Conservation (phyloP, 2,329 filamentous ascomycete species). For the Hymenoscyphus albidus region DNA sequence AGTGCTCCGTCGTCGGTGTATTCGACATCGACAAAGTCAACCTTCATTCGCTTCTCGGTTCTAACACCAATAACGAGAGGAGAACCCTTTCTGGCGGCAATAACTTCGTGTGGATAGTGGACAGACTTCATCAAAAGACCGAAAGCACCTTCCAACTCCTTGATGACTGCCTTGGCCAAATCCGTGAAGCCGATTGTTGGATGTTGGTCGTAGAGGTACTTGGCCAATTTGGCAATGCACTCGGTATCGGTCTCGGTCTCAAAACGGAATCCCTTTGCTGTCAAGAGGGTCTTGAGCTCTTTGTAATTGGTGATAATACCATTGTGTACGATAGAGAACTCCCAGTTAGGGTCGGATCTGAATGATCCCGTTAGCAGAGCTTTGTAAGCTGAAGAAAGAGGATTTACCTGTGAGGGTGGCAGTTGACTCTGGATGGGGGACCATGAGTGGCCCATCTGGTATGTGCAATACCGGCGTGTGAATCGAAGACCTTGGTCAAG, state of each 20-base stretch:
- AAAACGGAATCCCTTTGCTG: conserved; percentile 94
- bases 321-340: conserved; percentile 98
- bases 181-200: conserved; percentile 93
- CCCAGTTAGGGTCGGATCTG: conserved; percentile 90
- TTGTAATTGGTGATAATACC: conserved; percentile 99
- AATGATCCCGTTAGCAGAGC: conserved; percentile 20
- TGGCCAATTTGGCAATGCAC: conserved; percentile 97
- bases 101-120: conserved; percentile 96
- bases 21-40: conserved; percentile 99
- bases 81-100: conserved; percentile 97
- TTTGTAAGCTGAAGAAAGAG: not conserved
- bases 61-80: conserved; percentile 95
- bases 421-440: conserved; percentile 88
- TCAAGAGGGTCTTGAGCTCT: conserved; percentile 90
- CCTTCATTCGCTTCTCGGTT: conserved; percentile 99
- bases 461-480: conserved; percentile 97
- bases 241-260: conserved; percentile 99
- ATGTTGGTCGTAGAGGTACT: conserved; percentile 96
- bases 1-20: conserved; percentile 80
- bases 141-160: conserved; percentile 96
- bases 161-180: conserved; percentile 94
- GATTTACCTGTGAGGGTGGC: conserved; percentile 91
- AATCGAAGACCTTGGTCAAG: conserved; percentile 90
- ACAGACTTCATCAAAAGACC: conserved; percentile 97
- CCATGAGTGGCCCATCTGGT: conserved; percentile 99